Evolutionary conservation across 2,329 filamentous ascomycete species (phyloP).

Genomic region (Alternaria atra): DNA sequence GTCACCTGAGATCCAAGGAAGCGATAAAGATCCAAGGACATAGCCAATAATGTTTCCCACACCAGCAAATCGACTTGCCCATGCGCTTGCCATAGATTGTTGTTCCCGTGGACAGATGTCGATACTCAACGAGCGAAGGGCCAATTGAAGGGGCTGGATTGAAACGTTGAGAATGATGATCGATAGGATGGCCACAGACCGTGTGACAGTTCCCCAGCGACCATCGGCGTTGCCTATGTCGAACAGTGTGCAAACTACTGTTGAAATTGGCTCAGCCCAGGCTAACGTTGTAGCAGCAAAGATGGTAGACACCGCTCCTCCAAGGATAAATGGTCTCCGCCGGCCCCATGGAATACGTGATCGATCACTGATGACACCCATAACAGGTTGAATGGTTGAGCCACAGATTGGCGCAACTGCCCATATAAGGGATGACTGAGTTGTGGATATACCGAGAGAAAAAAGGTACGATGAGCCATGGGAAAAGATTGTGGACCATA

Average conservation of each 20-base stretch:
- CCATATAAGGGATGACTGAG: not conserved
- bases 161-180: constrained; percentile 10
- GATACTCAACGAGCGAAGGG: constrained; percentile 44
- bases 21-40: constrained; percentile 31
- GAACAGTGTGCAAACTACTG: not conserved
- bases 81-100: constrained; percentile 42
- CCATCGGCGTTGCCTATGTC: not conserved
- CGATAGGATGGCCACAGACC: not conserved
- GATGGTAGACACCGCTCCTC: not conserved
- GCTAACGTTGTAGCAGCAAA: not conserved
- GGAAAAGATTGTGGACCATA: not conserved
- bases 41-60: constrained; percentile 44
- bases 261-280: not conserved
- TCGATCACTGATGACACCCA: not conserved
- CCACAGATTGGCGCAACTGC: not conserved
- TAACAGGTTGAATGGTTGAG: not conserved
- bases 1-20: constrained; percentile 27
- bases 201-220: not conserved
- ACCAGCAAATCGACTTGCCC: constrained; percentile 37
- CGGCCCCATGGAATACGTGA: not conserved
- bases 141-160: constrained; percentile 43
- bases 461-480: not conserved
- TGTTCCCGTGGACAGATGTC: constrained; percentile 44
- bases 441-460: not conserved
- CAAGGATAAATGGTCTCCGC: not conserved